Conservation (phyloP, 495 filamentous ascomycete genomes). For the Penicillium crystallinum region DNA sequence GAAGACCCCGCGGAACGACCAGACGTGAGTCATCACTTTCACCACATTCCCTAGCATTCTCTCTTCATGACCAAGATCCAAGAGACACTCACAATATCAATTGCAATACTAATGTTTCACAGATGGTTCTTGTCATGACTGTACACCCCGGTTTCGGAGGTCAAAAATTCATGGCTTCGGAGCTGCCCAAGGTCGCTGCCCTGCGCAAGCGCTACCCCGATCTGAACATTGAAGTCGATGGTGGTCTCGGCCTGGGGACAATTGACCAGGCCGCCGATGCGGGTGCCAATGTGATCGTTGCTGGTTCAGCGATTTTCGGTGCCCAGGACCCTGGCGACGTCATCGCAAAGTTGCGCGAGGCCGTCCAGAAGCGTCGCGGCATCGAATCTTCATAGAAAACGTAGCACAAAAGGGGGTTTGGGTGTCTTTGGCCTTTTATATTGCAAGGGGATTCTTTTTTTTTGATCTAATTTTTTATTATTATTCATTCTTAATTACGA, state of each 20-base stretch:
- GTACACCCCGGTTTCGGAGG: conserved; percentile 97
- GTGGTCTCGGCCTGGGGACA: conserved; percentile 79
- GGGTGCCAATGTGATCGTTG: conserved; percentile 96
- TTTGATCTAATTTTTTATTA: background rate
- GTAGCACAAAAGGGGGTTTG: conserved; percentile 19
- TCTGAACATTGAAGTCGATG: conserved; percentile 95
- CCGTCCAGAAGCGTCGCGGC: conserved; percentile 59
- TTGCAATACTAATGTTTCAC: background rate
- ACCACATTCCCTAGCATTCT: background rate
- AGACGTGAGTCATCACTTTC: conserved; percentile 61
- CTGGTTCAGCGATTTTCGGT: conserved; percentile 94
- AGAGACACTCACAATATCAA: background rate
- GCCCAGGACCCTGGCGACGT: conserved; percentile 82
- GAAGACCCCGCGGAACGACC: conserved; percentile 67
- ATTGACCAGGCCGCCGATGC: conserved; percentile 94
- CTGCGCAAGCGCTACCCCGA: conserved; percentile 81
- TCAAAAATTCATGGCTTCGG: conserved; percentile 95
- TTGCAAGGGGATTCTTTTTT: background rate
- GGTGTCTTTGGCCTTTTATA: conserved; percentile 7
- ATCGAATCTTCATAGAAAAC: background rate
- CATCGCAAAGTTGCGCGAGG: conserved; percentile 69
- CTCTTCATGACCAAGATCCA: too few species aligned
- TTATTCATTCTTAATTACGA: conserved; percentile 19
- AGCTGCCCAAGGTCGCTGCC: conserved; percentile 86
- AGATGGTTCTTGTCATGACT: conserved; percentile 99